These are phyloP conservation scores for Boletus coccyginus DNA, from an alignment of 768 basidiomycete genomes.

Conservation along the genomic window DNA sequence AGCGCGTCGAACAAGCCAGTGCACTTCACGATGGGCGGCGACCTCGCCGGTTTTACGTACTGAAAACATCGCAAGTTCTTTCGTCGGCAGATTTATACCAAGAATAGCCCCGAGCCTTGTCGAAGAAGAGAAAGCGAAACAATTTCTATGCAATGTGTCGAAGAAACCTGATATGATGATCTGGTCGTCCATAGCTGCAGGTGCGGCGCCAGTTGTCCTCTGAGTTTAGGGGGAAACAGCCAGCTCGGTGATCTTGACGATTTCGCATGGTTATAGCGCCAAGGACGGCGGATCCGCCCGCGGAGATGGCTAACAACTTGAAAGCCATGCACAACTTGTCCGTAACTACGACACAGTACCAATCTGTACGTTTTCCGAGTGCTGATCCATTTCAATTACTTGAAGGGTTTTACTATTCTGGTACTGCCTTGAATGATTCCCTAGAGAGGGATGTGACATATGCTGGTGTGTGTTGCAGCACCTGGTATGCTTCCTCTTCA, in stretches of 20 bases:
- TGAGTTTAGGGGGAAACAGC: constrained; percentile 26
- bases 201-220: neutral
- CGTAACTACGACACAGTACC: neutral
- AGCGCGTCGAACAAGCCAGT: constrained; percentile 5
- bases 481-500: constrained; percentile 2
- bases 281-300: constrained; percentile 31
- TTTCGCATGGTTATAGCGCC: constrained; percentile 38
- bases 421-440: constrained; percentile 21
- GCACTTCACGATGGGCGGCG: constrained; percentile 17
- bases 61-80: constrained; percentile 7
- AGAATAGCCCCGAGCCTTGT: neutral
- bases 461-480: constrained; percentile 9
- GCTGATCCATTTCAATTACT: no score
- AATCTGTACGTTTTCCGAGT: neutral
- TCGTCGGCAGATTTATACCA: constrained; percentile 7
- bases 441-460: constrained; percentile 6
- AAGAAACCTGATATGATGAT: neutral
- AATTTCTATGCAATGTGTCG: constrained; percentile 2
- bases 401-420: neutral
- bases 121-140: constrained; percentile 3
- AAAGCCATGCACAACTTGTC: constrained; percentile 17
- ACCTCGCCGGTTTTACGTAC: constrained; percentile 15
- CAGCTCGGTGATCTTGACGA: constrained; percentile 33
- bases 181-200: constrained; percentile 2
- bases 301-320: constrained; percentile 28